Base-by-base conservation (phyloP, 768 basidiomycete species). In the Boletus fagicola region DNA sequence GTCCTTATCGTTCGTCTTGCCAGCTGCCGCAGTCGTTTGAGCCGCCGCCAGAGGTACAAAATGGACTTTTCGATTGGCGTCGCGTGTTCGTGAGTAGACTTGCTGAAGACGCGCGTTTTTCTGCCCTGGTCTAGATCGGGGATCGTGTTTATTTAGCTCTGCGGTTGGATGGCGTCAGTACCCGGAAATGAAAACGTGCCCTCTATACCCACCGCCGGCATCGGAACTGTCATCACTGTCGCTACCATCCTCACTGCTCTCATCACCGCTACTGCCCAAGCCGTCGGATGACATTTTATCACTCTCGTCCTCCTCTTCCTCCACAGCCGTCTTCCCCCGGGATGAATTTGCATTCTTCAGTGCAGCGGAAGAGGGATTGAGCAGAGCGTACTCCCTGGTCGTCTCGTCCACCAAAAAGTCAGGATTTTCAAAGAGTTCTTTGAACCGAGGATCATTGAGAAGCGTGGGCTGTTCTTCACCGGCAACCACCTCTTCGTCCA, bases 321-420 rank as follows among this genome's bases (percentile, higher is more conserved):
- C 90, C 26, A 92, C 90, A 1, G 88, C 92, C 1, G 92, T 95
- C 79, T 83, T 91, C 49, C 73, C 72, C 61, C 77, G 74, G 35
- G 62, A 66, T 57, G 58, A 70, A 53, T 64, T 65, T 50, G 46
- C 68, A 67, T 76, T 74, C 69, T 77, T 82, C 68, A 81, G 81
- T 31, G 82, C 79, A n/a, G 76, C 84, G 11, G 87, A 74, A 20
- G 94, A 95, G 15, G 96, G 96, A 71, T 98, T 94, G 69, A 98
- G 83, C 62, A 98, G 73, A n/a, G 87, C 90, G 70, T 80, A 98
- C 76, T 98, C 97, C 65, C 91, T 80, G 62, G 79, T 90, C 42
- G 75, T 81, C 76, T 94, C 91, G 73, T 98, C 96, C 62, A 99
- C 90, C 65, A 88, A 81, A 72, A 92, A 99, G 54, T 91, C 90